Base-by-base conservation (phyloP, 2,329 filamentous ascomycete genomes). In the Nakataea oryzae region DNA sequence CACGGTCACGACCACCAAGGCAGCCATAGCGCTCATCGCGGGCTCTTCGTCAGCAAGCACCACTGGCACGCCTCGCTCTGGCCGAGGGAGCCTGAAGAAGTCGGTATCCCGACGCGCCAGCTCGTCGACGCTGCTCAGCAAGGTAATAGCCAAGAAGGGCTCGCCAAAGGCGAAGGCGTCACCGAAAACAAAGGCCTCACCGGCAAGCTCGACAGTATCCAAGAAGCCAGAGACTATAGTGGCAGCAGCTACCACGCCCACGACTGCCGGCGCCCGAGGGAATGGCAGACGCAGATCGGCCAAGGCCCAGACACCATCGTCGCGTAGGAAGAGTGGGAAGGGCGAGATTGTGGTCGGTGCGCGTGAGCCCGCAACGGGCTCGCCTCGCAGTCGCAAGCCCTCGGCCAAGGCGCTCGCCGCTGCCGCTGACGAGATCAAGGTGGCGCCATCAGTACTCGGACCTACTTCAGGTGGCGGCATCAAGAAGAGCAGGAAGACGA, bases 1-100 rank as follows among this genome's bases (percentile, higher is more conserved):
- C 60, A 74, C 75, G 27, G 70, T 75, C 26, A 74, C 69, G 58
- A 67, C 73, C n/a, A 73, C 74, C 64, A 68, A 70, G 66, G 64
- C 64, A 29, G 59, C 59, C 30, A 68, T 67, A 34, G 54, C 62
- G 24, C 60, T 63, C n/a, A 63, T 24, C 69, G 71, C 26, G n/a
- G 41, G 17, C 13, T 29, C 62, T 64, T 64, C 47, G 54, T 68
- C 29, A 65, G 68, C 27, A 63, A 69, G 54, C 63, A 67, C 61
- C 58, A 60, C 63, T 54, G 61, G 63, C 21, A 60, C 41, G 21
- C 41, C 41, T n/a, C 41, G 41, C 41, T 50, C 41, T 6, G 41
- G 41, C 41, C 21, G 24, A n/a, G 41, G 41, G 21, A 50, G 41
- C 21, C 21, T 61, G 26, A 54, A 57, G 30, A 66, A 65, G 54